Percentiles rank a stretch among this genome's conserved stretches.
Conservation (phyloP, 1,284 basidiomycete species). For the Melanopsichium pennsylvanicum region DNA sequence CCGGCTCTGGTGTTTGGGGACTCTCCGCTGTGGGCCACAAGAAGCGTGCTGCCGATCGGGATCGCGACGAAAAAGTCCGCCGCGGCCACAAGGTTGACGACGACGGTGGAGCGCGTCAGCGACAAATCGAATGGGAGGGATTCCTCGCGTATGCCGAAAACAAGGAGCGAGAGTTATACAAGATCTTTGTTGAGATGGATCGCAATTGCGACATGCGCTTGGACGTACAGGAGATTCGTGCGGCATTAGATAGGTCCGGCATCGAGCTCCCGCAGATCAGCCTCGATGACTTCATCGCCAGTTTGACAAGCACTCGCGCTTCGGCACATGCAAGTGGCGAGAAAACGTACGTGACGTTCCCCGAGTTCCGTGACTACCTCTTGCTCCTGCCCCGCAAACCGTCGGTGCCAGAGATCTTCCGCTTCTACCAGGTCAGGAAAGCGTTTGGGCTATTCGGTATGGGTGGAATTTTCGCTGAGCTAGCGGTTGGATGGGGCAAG, state of each 20-base stretch:
- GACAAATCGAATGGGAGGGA: conserved; percentile 65
- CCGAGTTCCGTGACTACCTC: conserved; percentile 64
- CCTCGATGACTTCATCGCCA: conserved; percentile 63
- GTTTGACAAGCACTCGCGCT: conserved; percentile 50
- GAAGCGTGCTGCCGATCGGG: conserved; percentile 45
- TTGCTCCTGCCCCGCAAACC: conserved; percentile 62
- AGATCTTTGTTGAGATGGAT: conserved; percentile 63
- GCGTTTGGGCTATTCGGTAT: conserved; percentile 63
- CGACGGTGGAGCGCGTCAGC: conserved; percentile 53
- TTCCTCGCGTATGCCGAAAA: conserved; percentile 64
- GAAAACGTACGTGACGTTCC: conserved; percentile 57
- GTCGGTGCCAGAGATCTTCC: conserved; percentile 61
- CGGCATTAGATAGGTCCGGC: conserved; percentile 57
- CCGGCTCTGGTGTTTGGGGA: conserved; percentile 64
- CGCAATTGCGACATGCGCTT: conserved; percentile 60
- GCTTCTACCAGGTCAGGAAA: conserved; percentile 65
- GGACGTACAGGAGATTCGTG: conserved; percentile 54
- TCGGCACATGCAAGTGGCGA: conserved; percentile 19
- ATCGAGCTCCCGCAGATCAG: conserved; percentile 53
- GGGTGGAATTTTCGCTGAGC: conserved; percentile 64
- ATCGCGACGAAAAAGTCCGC: conserved; percentile 37
- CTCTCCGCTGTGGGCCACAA: conserved; percentile 54
- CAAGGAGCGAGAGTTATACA: conserved; percentile 64
- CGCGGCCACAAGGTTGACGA: conserved; percentile 45
- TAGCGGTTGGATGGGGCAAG: conserved; percentile 59